Conservation (phyloP, 2,329 filamentous ascomycete species). For the Exophiala phaeomuriformis region DNA sequence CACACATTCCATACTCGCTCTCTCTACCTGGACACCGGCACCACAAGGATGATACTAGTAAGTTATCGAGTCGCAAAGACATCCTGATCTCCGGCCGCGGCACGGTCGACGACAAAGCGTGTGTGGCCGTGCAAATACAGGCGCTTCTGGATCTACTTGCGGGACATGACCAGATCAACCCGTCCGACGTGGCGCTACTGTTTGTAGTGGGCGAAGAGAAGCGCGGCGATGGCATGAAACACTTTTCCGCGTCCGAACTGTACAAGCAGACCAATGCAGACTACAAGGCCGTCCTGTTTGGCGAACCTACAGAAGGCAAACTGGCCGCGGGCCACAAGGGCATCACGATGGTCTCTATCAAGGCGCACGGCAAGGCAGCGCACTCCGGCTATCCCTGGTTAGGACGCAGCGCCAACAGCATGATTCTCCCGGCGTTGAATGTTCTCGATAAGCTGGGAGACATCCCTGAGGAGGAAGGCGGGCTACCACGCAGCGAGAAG, state of each 20-base stretch:
- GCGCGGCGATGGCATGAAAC: constrained; percentile 70
- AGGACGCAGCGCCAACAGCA: constrained; percentile 75
- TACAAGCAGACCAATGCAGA: constrained; percentile 32
- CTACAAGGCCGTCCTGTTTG: constrained; percentile 73
- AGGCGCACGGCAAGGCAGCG: constrained; percentile 65
- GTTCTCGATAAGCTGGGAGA: constrained; percentile 55
- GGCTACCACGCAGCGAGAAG: constrained; percentile 66
- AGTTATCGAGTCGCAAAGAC: constrained; percentile 25
- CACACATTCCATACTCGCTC: constrained; percentile 45
- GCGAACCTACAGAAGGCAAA: constrained; percentile 84
- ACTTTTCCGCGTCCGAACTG: constrained; percentile 41
- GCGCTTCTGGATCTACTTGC: constrained; percentile 42
- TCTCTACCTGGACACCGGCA: constrained; percentile 15
- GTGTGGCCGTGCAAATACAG: constrained; percentile 40
- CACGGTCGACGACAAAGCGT: constrained; percentile 42
- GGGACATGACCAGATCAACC: constrained; percentile 8
- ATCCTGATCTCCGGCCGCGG: constrained; percentile 40
- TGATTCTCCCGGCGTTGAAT: constrained; percentile 66
- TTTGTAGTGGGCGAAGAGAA: constrained; percentile 77
- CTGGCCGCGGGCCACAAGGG: constrained; percentile 92
- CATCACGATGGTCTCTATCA: constrained; percentile 59
- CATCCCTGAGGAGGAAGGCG: constrained; percentile 38
- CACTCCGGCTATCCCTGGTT: constrained; percentile 92
- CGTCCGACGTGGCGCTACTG: constrained; percentile 41
- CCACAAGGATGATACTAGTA: constrained; percentile 31